A percentile compares a stretch with the other conserved stretches of the same genome.
Conservation (phyloP, 495 filamentous ascomycete genomes). For the Penicillium psychrofluorescens region DNA sequence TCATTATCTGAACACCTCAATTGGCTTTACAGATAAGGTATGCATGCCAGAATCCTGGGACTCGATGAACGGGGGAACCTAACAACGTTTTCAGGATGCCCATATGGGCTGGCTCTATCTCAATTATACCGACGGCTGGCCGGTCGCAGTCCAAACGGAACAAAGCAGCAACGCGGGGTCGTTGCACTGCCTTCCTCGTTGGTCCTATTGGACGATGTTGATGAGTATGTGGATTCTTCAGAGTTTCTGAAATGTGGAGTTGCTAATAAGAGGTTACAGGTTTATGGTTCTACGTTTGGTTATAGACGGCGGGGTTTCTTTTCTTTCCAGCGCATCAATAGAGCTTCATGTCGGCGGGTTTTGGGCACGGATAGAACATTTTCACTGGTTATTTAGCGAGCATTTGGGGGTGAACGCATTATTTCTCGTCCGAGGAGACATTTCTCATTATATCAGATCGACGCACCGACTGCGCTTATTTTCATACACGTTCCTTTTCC, state of each 20-base stretch:
- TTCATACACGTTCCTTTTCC: too few species aligned
- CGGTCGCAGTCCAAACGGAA: slow-evolving; percentile 8
- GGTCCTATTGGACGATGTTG: slow-evolving; percentile 3
- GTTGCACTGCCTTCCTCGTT: neutral
- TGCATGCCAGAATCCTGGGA: slow-evolving; percentile 6
- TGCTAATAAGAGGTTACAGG: neutral
- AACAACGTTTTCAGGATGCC: slow-evolving; percentile 26
- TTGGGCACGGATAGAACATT: neutral
- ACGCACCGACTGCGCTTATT: too few species aligned
- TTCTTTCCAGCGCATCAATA: slow-evolving; percentile 2
- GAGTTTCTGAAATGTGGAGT: neutral
- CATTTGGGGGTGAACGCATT: neutral
- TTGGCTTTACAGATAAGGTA: slow-evolving; percentile 30
- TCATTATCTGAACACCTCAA: slow-evolving; percentile 40
- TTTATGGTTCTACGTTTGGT: slow-evolving; percentile 15
- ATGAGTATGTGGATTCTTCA: slow-evolving; percentile 4
- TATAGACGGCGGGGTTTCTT: neutral
- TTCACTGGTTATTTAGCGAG: neutral
- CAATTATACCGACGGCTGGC: slow-evolving; percentile 39
- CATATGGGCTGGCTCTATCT: slow-evolving; percentile 38
- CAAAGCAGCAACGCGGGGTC: neutral
- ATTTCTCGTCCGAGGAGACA: too few species aligned
- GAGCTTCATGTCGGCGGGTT: slow-evolving; percentile 5
- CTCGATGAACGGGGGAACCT: neutral
- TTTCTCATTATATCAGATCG: too few species aligned